These are phyloP conservation scores for Stachybotrys chlorohalonatus DNA, from an alignment of 2,329 filamentous ascomycete genomes.

Conservation along the genomic window DNA sequence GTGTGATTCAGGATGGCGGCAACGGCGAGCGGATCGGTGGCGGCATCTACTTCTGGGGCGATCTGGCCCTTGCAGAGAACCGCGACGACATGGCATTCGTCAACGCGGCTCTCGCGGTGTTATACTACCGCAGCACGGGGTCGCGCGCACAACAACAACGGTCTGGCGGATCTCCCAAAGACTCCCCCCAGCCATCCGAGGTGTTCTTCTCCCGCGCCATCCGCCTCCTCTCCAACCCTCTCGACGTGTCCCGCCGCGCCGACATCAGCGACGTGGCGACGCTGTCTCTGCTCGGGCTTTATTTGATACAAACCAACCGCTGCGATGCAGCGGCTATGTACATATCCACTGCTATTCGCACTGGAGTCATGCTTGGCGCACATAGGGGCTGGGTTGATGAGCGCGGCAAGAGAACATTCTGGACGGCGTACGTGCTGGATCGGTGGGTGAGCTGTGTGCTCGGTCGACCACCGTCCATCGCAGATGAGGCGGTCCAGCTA, in stretches of 20 bases:
- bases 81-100: conserved; percentile 31
- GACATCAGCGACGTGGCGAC: conserved; percentile 34
- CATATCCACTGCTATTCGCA: conserved; percentile 36
- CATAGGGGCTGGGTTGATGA: conserved; percentile 35
- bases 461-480: conserved; percentile 36
- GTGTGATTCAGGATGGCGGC: conserved; percentile 36
- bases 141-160: conserved; percentile 10
- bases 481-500: conserved; percentile 37
- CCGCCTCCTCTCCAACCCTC: conserved; percentile 34
- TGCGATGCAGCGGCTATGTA: conserved; percentile 39
- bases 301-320: conserved; percentile 39
- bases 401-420: conserved; percentile 36
- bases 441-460: conserved; percentile 39
- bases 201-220: conserved; percentile 34
- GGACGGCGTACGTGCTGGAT: conserved; percentile 43
- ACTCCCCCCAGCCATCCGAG: conserved; percentile 23
- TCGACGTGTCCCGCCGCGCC: conserved; percentile 30
- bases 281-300: conserved; percentile 37
- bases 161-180: conserved; percentile 4
- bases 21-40: conserved; percentile 30
- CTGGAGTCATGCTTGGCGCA: conserved; percentile 38
- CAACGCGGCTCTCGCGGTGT: conserved; percentile 34
- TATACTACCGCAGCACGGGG: conserved; percentile 9
- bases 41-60: conserved; percentile 39
- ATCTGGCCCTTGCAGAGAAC: conserved; percentile 19